Evolutionary conservation across 2,329 filamentous ascomycete species (phyloP).

Genomic region (Cladosporium phlei): DNA sequence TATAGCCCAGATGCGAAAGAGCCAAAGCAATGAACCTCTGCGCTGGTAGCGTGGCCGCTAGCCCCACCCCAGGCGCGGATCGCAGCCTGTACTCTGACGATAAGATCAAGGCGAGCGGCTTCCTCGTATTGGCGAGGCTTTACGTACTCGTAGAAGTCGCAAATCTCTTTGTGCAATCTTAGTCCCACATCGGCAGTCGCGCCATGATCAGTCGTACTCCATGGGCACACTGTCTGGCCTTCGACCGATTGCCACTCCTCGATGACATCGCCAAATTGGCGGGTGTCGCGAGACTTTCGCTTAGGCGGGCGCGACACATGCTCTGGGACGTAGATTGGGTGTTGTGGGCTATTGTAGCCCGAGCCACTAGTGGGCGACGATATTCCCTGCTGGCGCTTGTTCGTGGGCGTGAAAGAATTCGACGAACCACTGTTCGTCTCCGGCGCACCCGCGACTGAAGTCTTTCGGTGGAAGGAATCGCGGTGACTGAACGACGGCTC

Average conservation of each 20-base stretch:
- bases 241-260: conserved; percentile 39
- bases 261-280: conserved; percentile 33
- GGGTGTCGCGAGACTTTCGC: conserved; percentile 53
- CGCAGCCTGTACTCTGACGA: conserved; percentile 61
- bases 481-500: conserved; percentile 31
- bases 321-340: conserved; percentile 1
- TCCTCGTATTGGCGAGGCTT: conserved; percentile 73
- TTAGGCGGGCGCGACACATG: conserved; percentile 43
- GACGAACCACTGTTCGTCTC: background rate
- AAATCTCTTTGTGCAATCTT: conserved; percentile 79
- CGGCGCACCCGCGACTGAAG: background rate
- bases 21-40: conserved; percentile 73
- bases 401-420: conserved; percentile 1
- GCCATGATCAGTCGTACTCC: conserved; percentile 48
- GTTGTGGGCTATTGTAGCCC: background rate
- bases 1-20: conserved; percentile 79
- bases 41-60: conserved; percentile 38
- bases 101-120: conserved; percentile 64
- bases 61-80: conserved; percentile 43
- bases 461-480: conserved; percentile 25
- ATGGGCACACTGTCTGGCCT: conserved; percentile 52
- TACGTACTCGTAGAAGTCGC: conserved; percentile 84
- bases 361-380: conserved; percentile 4
- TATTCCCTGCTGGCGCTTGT: conserved; percentile 1
- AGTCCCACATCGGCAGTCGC: conserved; percentile 18